Conservation (phyloP, 2,329 filamentous ascomycete genomes). For the Verticillium albo-atrum region DNA sequence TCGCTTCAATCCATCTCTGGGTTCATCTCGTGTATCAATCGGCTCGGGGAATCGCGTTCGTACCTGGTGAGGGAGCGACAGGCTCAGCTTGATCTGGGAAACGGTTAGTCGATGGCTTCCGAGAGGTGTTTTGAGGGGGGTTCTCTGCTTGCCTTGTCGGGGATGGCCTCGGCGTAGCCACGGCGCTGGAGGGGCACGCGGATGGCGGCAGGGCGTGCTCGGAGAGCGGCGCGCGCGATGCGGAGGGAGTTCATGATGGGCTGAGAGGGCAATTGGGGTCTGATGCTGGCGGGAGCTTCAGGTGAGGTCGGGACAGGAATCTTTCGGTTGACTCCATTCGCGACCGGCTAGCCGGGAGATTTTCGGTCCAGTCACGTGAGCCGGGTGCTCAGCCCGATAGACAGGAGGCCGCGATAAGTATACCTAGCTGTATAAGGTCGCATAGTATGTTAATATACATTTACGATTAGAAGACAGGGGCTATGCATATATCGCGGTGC, state of each 20-base stretch:
- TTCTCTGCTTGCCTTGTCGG: slow-evolving; percentile 63
- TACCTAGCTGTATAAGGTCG: not conserved
- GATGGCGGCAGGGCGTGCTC: slow-evolving; percentile 74
- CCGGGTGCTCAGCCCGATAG: not conserved
- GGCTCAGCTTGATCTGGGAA: slow-evolving; percentile 85
- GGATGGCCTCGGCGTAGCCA: slow-evolving; percentile 83
- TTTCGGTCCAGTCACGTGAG: slow-evolving; percentile 27
- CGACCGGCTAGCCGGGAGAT: slow-evolving; percentile 33
- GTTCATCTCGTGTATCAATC: not conserved
- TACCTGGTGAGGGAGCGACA: slow-evolving; percentile 98
- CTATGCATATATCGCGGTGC: not conserved
- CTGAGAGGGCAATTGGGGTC: slow-evolving; percentile 45
- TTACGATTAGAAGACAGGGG: not conserved
- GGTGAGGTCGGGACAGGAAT: slow-evolving; percentile 42
- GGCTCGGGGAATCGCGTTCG: slow-evolving; percentile 28
- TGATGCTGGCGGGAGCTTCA: slow-evolving; percentile 39
- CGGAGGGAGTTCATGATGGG: slow-evolving; percentile 89
- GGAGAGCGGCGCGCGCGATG: slow-evolving; percentile 83
- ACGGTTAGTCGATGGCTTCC: slow-evolving; percentile 20
- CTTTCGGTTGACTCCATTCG: slow-evolving; percentile 36
- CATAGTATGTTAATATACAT: not conserved
- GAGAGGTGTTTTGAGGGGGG: slow-evolving; percentile 19
- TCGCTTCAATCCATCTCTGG: not conserved
- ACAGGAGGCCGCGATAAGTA: not conserved
- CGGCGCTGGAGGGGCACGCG: slow-evolving; percentile 75